Percentiles rank a stretch among this genome's conserved stretches.
phyloP scores from a whole-genome alignment of 495 filamentous ascomycete species.

The Penicillium odoratum region DNA sequence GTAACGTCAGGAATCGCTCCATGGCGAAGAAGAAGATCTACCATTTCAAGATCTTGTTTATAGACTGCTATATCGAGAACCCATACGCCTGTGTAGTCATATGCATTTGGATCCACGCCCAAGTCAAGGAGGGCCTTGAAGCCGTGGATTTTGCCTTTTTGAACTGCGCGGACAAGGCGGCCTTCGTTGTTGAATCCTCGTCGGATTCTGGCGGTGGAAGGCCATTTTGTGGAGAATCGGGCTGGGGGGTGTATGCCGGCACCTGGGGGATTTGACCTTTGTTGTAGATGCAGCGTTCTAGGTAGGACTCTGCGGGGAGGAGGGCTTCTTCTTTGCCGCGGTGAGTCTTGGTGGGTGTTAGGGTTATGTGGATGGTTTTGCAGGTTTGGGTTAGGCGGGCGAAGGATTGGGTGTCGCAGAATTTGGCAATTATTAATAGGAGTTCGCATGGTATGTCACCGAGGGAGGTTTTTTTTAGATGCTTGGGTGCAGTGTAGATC shows the following conservation, averaged over 20 bases:
- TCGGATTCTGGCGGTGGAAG: no score
- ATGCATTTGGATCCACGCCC: neutral
- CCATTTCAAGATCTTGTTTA: neutral
- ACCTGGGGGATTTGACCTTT: neutral
- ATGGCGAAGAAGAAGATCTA: neutral
- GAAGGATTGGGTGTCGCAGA: neutral
- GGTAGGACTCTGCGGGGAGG: neutral
- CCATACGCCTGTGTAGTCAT: neutral
- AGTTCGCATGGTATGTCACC: neutral
- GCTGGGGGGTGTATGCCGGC: neutral
- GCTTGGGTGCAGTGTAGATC: neutral
- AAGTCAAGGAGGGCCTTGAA: neutral
- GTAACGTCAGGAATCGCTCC: neutral
- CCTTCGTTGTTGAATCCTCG: neutral
- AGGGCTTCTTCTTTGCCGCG: neutral
- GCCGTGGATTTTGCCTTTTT: neutral
- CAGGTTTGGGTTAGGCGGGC: neutral
- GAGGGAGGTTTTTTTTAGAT: neutral
- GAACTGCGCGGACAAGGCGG: neutral
- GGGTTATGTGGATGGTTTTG: neutral
- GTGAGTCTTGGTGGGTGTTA: neutral
- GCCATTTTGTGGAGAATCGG: neutral
- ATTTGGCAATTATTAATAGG: neutral
- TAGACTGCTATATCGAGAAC: neutral
- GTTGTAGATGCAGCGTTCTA: neutral